Evolutionary conservation across 129 eudicot species (phyloP), one percentile per base, ranked within the genome.

Genomic region (Logfia minima): DNA sequence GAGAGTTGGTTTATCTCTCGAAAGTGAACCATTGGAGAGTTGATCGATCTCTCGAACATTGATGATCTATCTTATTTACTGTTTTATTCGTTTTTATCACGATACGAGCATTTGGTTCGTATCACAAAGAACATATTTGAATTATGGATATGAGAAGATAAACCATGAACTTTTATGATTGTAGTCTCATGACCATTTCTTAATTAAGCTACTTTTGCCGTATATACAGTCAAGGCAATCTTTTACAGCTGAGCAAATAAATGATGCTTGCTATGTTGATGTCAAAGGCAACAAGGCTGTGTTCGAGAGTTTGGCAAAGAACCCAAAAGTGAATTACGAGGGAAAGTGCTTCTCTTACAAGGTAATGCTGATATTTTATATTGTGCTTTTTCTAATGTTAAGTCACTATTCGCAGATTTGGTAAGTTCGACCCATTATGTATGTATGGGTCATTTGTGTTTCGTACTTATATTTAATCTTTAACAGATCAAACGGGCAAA

Each of bases 281-380:
- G 79, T 85, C 71, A 86, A 76, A 52, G 88, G 87, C 52, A 92
- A 90, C 77, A 92, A 90, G 73, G 86, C 88, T 19, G 98, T 92
- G 66, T 92, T 92, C 80, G 96, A 92, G 74, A 92, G 96, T 86
- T 82, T 92, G 84, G 84, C 79, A 69, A 92, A 88, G 66, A 92
- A 92, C 69, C 88, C 81, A 13, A 92, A 92, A 88, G 96, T 90
- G 60, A 72, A 62, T 66, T 92, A 90, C 78, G 96, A 92, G 68
- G 96, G 89, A 66, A 83, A 72, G 68, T 79, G 87, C 19, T 92
- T 92, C 84, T 84, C 96, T 21, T 92, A 92, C 77, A 92, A 92
- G 96, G 98, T 92, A 86, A 81, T 37, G 31, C 31, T 68, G 35
- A 37, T 74, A 13, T 78, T 64, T 39, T 71, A 59, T 65, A 16